Evolutionary conservation across 2,329 filamentous ascomycete species (phyloP), one percentile per base, ranked within the genome.

Genomic region (Microascus cirrosus): DNA sequence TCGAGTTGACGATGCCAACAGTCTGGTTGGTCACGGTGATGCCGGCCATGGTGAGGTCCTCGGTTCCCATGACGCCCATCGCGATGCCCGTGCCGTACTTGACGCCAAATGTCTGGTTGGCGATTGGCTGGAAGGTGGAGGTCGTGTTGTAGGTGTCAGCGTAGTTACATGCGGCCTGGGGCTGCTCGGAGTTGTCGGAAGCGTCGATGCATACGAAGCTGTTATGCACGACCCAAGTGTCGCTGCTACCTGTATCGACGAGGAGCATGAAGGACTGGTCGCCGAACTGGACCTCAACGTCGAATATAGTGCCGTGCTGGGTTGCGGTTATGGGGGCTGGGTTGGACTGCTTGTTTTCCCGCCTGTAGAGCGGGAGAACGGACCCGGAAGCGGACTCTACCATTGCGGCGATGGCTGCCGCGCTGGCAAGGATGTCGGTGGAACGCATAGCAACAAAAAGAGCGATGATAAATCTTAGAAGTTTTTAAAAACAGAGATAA

Each of bases 221-320:
- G 6, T 32, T 53, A 20, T 55, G 28, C 7, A 58, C 55, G 20
- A 74, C 32, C 59, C 59, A 60, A 13, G 55, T 58, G 25, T 60
- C 59, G 28, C 51, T 51, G 15, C 52, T 55, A n/a, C 55, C 59
- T 2, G 59, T 35, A 24, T 60, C 59, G n/a, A 60, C 59, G 25
- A 60, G 54, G 15, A 60, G 51, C 4, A 36, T 12, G 45, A 58
- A 60, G 24, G 39, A 15, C 53, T 24, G 52, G 18, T 53, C 56
- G 20, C 34, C 35, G 42, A 60, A 20, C 10, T n/a, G 13, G 8
- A 50, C 45, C 45, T 25, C 45, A 3, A 11, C 45, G 22, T 50
- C 15, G 45, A 50, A 50, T 8, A 50, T 4, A n/a, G 36, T 3
- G 11, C 36, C 36, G 18, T 39, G 15, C 36, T 39, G 3, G 36